Base-by-base conservation (phyloP, 2,329 filamentous ascomycete genomes). In the Fusarium coicis region DNA sequence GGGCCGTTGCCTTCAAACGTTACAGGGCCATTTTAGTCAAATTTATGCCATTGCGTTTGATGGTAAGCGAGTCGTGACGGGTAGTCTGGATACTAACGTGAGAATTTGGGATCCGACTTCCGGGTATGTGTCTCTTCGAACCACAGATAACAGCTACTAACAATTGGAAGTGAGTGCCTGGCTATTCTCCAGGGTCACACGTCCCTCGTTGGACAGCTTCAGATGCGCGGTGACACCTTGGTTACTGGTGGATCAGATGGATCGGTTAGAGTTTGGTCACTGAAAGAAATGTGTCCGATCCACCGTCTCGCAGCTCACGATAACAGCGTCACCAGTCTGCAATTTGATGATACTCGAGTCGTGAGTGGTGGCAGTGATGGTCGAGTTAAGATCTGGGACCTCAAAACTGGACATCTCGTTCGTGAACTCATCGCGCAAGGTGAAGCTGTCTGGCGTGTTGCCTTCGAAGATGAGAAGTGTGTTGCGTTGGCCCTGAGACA, bases 1-100 rank as follows among this genome's bases (percentile, higher is more conserved):
- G 83, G 96, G 96, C 36, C 91, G 94, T 71, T 99, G 96, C 81
- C 85, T 98, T 61, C 92, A 96, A 75, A 98, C 95, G 1, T 87
- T 99, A 43, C 92, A 93, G 49, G 96, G 96, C 1, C 96, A 99
- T 83, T 99, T 98, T 83, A 98, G 96, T 80, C 96, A 99, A 80
- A 99, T 99, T 66, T 99, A 99, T 81, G 96, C 96, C 26, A 97
- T 99, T 80, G 96, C 96, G 3, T 99, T 98, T 82, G 96, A 99
- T 80, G 96, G 96, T 43, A 92, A 92, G 75, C 90, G 95, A 72
- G 95, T 99, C 65, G 96, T 97, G 40, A 99, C 96, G 15, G 96
- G 96, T 57, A 98, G 95, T 81, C 85, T 99, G 70, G 96, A 99
- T 83, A 99, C 96, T 7, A 98, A 96, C 77, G 96, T 99, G 32